These are phyloP conservation scores for Laguncularia racemosa DNA, from an alignment of 345 rosid genomes.

Conservation along the genomic window DNA sequence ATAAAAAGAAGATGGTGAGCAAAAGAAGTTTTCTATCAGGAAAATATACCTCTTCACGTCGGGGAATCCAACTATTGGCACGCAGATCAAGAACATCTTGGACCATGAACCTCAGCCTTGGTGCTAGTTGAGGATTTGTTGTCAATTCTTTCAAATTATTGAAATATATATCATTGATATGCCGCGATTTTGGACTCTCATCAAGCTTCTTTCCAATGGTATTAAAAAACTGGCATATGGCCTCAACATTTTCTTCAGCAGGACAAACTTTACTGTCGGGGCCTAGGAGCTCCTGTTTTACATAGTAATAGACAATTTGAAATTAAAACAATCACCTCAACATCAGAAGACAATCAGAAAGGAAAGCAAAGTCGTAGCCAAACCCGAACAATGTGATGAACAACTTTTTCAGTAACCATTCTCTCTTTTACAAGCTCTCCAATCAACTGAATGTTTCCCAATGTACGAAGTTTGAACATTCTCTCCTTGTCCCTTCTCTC, in stretches of 20 bases:
- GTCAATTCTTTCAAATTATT: conserved; percentile 56
- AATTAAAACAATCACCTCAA: neutral
- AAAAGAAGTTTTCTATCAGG: neutral
- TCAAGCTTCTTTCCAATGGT: conserved; percentile 94
- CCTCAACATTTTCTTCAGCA: conserved; percentile 87
- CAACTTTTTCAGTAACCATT: conserved; percentile 92
- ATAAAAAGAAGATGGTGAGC: neutral
- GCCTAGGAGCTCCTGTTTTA: conserved; percentile 78
- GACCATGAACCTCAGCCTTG: conserved; percentile 74
- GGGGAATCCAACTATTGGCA: conserved; percentile 73
- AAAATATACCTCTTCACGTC: conserved; percentile 80
- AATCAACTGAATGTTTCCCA: conserved; percentile 87
- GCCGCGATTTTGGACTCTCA: conserved; percentile 54
- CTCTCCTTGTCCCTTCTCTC: conserved; percentile 88
- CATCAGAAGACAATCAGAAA: neutral
- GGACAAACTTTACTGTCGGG: conserved; percentile 54
- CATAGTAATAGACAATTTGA: conserved; percentile 3
- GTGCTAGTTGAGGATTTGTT: conserved; percentile 49
- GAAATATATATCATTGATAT: conserved; percentile 60
- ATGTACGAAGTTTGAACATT: conserved; percentile 67
- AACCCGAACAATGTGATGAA: conserved; percentile 88
- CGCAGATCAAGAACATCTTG: conserved; percentile 81
- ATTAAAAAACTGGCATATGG: conserved; percentile 74
- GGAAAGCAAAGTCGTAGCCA: neutral
- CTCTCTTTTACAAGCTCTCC: conserved; percentile 95